Base-by-base conservation (phyloP, 2,329 filamentous ascomycete species). In the Aureobasidium lini region DNA sequence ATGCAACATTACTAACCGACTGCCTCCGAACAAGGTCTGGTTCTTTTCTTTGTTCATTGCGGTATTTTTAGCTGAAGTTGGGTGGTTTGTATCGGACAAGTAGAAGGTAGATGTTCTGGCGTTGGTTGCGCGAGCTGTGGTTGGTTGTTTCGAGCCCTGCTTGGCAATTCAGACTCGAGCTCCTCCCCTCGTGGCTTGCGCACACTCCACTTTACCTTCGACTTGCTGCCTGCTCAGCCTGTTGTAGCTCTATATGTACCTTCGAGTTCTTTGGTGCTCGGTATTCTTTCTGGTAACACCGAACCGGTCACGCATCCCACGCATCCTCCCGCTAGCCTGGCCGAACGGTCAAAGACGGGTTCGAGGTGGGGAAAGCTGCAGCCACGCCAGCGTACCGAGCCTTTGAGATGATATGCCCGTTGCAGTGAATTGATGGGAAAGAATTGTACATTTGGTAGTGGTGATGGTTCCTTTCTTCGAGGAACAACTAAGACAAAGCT, bases 11-110 rank as follows among this genome's bases (percentile, higher is more conserved):
- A 63, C 66, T 60, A 57, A 72, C 70, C 64, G 63, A 54, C 66
- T 61, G 23, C 69, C 70, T 40, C 71, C 71, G 60, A 73, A 73
- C 6, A 73, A 65, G 29, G 31, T 44, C 32, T 44, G 47, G 31
- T 59, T 23, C 40, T 52, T 47, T 47, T 52, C 40, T 57, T 57
- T 40, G 54, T 48, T 18, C 54, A 57, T 57, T 47, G 36, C 31
- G 23, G 13, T 57, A 57, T 39, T 48, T 40, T 40, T 47, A 47
- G 43, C 34, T 18, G 43, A 57, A 28, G 10, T 10, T n/a, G 13
- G 18, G 6, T 23, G 23, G 23, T 23, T 23, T 23, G 15, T 48
- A 32, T 48, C 44, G 10, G 31, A 31, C 37, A 37, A 18, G 23
- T 57, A 36, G 42, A 11, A 36, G 18, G 37, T 57, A 18, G 23